Evolutionary conservation across 306 rosid species (phyloP).

Genomic region (Medicago lupulina): DNA sequence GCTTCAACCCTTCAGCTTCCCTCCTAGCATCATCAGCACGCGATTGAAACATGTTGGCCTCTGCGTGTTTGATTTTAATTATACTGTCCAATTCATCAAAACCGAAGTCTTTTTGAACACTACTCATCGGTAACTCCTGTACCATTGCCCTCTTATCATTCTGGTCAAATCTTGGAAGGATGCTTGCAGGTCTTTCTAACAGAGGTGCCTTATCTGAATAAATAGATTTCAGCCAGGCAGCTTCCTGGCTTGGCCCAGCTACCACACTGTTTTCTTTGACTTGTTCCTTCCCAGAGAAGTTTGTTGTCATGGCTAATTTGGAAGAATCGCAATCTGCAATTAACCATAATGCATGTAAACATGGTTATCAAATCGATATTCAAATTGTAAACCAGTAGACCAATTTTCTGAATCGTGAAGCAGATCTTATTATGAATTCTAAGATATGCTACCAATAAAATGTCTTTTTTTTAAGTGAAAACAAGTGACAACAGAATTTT

Average conservation of each 20-base stretch:
- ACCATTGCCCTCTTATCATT: conserved; percentile 63
- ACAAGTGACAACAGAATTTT: background rate
- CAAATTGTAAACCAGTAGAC: background rate
- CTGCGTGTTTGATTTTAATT: conserved; percentile 81
- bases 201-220: conserved; percentile 67
- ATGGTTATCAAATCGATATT: background rate
- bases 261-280: conserved; percentile 62
- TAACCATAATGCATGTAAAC: conserved; percentile 37
- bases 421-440: background rate
- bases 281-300: conserved; percentile 64
- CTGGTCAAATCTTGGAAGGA: conserved; percentile 74
- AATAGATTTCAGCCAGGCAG: conserved; percentile 75
- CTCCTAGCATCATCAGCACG: conserved; percentile 95
- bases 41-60: conserved; percentile 92
- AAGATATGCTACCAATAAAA: background rate
- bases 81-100: conserved; percentile 89
- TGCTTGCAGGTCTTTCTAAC: conserved; percentile 65
- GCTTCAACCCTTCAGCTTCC: conserved; percentile 88
- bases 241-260: conserved; percentile 82
- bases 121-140: conserved; percentile 67
- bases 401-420: background rate
- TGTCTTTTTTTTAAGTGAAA: too few species aligned
- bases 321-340: conserved; percentile 79
- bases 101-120: conserved; percentile 69
- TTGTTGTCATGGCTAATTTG: conserved; percentile 56